Base-by-base conservation (phyloP, 139 green algal genomes). In the Chlamydomonas schloesseri region DNA sequence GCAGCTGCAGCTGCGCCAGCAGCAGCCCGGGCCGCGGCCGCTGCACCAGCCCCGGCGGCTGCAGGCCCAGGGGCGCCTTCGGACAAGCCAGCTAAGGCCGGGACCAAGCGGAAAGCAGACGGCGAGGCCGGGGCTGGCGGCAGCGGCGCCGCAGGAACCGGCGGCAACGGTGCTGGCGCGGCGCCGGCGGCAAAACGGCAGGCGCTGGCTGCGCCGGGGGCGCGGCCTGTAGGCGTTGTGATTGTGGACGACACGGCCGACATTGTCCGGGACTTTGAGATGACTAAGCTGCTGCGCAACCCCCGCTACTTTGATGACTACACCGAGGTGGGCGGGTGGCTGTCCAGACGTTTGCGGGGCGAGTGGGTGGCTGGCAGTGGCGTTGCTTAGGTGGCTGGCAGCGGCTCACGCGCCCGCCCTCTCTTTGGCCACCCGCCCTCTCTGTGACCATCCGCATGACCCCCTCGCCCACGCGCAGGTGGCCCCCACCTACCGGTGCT, bases 241-340 rank as follows among this genome's bases (percentile, higher is more conserved):
- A 60, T 89, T 14, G 81, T 90, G 55, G 72, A 83, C 10, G 76
- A 93, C 71, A 73, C 75, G 18, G 60, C 31, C 9, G 70, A 86
- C 55, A 87, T 90, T n/a, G 86, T 84, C 28, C 73, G 78, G 17
- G 87, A 88, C 33, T 60, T 82, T 67, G 83, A 80, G 33, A 68
- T 93, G 29, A 34, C 82, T 42, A 77, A 77, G 29, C 72, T 89
- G 50, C 78, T 92, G 53, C 80, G 83, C 36, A 73, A 77, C 33
- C 81, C 87, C 24, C 81, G 87, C 34, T 90, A 90, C 81, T 90
- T 88, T 34, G 87, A 90, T 69, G 87, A 90, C 67, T 53, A 71
- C 55, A 33, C 65, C 0, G 64, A 50, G 42, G 42, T 50, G 42
- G 6, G 42, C 6, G 42, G 42, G 42, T 8, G 42, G 42, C 42